Conservation (phyloP, 371 early-diverging fungal genomes). For the Mucor circinelloides region DNA sequence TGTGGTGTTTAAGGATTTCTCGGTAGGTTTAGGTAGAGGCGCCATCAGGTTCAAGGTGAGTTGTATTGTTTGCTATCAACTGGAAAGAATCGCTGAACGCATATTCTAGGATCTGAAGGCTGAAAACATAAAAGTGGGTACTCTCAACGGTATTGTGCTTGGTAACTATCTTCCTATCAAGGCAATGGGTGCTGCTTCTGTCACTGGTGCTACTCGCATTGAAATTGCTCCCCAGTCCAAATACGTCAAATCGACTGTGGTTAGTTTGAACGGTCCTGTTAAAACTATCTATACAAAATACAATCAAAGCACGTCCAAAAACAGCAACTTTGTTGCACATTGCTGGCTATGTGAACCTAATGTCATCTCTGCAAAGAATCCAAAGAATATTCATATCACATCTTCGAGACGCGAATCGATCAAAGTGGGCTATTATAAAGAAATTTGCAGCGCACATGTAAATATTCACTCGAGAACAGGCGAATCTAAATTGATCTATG, state of each 20-base stretch:
- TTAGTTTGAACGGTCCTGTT: conserved; percentile 16
- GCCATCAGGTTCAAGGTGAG: conserved; percentile 13
- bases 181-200: neutral
- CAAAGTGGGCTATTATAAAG: conserved; percentile 12
- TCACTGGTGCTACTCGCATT: conserved; percentile 17
- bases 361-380: neutral
- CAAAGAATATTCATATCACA: neutral
- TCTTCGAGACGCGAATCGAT: neutral
- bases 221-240: conserved; percentile 11
- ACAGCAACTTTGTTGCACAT: conserved; percentile 3
- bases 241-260: conserved; percentile 8
- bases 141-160: conserved; percentile 15
- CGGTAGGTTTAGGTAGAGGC: conserved; percentile 18
- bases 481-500: conserved; percentile 6
- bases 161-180: conserved; percentile 14
- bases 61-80: neutral
- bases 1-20: conserved; percentile 4
- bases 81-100: neutral
- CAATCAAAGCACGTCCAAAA: neutral
- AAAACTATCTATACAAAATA: neutral
- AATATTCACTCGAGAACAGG: conserved; percentile 17
- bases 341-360: conserved; percentile 20
- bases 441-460: neutral
- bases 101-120: neutral
- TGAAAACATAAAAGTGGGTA: conserved; percentile 1